phyloP scores from a whole-genome alignment of 352 stramenopile species.

The Hyphochytrium catenoides region DNA sequence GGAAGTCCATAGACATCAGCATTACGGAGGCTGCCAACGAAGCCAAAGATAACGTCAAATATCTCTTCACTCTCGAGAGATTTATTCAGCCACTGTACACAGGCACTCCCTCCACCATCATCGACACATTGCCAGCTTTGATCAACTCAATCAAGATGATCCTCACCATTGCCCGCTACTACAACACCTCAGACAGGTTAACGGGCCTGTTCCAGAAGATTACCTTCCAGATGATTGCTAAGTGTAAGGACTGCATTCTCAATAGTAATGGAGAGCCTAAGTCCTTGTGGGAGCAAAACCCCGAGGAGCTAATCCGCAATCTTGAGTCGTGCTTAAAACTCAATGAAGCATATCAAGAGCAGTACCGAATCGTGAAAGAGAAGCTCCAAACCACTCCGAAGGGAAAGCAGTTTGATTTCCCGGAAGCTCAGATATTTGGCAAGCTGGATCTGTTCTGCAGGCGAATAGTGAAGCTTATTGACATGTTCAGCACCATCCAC shows the following conservation, averaged over 20 bases:
- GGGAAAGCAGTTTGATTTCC: slow-evolving; percentile 96
- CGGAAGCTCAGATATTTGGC: slow-evolving; percentile 95
- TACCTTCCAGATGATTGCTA: slow-evolving; percentile 95
- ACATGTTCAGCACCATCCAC: slow-evolving; percentile 97
- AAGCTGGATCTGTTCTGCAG: slow-evolving; percentile 96
- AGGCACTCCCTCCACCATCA: slow-evolving; percentile 84
- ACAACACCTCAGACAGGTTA: slow-evolving; percentile 95
- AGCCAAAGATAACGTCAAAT: slow-evolving; percentile 98
- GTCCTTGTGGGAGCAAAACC: slow-evolving; percentile 82
- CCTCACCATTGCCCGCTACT: slow-evolving; percentile 93
- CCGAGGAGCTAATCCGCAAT: slow-evolving; percentile 76
- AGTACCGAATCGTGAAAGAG: slow-evolving; percentile 90
- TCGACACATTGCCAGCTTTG: slow-evolving; percentile 88
- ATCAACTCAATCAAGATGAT: slow-evolving; percentile 99
- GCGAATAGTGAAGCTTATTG: slow-evolving; percentile 92
- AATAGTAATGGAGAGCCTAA: slow-evolving; percentile 38
- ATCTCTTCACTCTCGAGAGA: slow-evolving; percentile 92
- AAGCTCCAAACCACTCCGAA: slow-evolving; percentile 84
- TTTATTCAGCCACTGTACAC: slow-evolving; percentile 73
- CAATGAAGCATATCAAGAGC: slow-evolving; percentile 93
- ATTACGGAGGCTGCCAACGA: slow-evolving; percentile 95
- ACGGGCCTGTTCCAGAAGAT: slow-evolving; percentile 90
- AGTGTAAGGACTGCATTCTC: slow-evolving; percentile 82
- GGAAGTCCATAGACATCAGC: slow-evolving; percentile 94
- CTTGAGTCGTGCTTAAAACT: slow-evolving; percentile 90